Conservation (phyloP, 192 early-diverging fungal species). For the Cladochytrium replicatum region DNA sequence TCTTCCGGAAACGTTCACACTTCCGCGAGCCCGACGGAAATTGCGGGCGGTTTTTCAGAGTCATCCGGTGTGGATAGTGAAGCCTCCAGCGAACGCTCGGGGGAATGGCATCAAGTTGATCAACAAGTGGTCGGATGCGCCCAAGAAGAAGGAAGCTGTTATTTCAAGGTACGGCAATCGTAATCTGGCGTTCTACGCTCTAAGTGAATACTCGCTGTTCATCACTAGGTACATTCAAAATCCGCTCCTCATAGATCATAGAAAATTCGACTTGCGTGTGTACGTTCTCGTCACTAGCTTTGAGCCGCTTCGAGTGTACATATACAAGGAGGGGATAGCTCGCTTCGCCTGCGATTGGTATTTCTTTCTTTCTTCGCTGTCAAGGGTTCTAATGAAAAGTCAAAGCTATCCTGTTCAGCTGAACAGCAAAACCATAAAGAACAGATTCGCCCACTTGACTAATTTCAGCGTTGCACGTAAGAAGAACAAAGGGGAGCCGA, state of each 20-base stretch:
- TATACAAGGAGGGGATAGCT: slow-evolving; percentile 26
- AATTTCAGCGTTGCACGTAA: slow-evolving; percentile 32
- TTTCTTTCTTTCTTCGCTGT: slow-evolving; percentile 4
- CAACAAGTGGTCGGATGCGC: slow-evolving; percentile 17
- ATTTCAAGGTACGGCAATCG: slow-evolving; percentile 9
- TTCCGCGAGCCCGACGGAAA: slow-evolving; percentile 18
- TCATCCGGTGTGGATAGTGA: slow-evolving; percentile 33
- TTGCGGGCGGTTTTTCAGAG: slow-evolving; percentile 19
- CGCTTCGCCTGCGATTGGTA: slow-evolving; percentile 31
- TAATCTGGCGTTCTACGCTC: background rate
- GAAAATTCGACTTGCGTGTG: slow-evolving; percentile 36
- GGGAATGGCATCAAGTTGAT: slow-evolving; percentile 36
- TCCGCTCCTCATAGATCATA: slow-evolving; percentile 30
- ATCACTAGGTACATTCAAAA: slow-evolving; percentile 23
- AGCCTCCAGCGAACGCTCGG: slow-evolving; percentile 39
- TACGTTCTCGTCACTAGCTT: slow-evolving; percentile 37
- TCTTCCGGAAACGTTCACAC: slow-evolving; percentile 33
- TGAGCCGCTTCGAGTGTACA: slow-evolving; percentile 31
- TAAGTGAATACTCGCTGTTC: background rate
- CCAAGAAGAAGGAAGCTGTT: slow-evolving; percentile 24
- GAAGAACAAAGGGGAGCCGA: slow-evolving; percentile 11
- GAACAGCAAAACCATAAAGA: slow-evolving; percentile 7
- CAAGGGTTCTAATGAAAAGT: background rate
- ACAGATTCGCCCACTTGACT: slow-evolving; percentile 36
- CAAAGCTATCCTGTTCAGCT: slow-evolving; percentile 10